Conservation (phyloP, 805 yeast genomes). For the Pichia cephalocereana region DNA sequence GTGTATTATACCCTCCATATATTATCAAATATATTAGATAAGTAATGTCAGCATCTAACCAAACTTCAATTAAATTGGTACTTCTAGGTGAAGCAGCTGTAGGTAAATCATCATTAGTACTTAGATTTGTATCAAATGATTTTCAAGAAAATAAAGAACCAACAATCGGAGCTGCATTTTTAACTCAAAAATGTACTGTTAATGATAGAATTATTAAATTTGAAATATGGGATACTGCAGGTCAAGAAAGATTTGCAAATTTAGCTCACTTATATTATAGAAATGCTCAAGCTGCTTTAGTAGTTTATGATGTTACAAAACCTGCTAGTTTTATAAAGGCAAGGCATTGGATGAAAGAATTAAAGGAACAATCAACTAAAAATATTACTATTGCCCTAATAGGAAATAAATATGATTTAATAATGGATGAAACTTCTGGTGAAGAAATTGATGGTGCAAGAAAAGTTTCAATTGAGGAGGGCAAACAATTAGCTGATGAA, state of each 20-base stretch:
- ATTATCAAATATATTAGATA: background rate
- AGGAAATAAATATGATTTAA: conserved; percentile 84
- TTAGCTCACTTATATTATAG: conserved; percentile 96
- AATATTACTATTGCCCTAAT: conserved; percentile 88
- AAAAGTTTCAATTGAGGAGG: conserved; percentile 81
- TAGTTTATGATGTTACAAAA: conserved; percentile 90
- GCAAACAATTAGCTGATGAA: conserved; percentile 78
- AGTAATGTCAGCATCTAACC: conserved; percentile 19
- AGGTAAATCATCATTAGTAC: conserved; percentile 87
- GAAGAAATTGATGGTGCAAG: conserved; percentile 46
- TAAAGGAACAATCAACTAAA: conserved; percentile 91
- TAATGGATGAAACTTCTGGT: conserved; percentile 40
- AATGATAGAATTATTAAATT: conserved; percentile 82
- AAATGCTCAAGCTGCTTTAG: conserved; percentile 94
- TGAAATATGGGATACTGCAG: conserved; percentile 96
- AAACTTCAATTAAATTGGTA: conserved; percentile 80
- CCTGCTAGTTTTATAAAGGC: conserved; percentile 94
- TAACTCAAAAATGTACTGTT: conserved; percentile 87
- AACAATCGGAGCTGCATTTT: conserved; percentile 95
- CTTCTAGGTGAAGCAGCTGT: conserved; percentile 97
- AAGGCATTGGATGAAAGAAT: conserved; percentile 95
- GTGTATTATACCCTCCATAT: too few relatives aligned
- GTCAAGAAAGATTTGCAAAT: conserved; percentile 94
- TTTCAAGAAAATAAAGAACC: conserved; percentile 97
- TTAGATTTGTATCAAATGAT: conserved; percentile 88